Evolutionary conservation across 192 early-diverging fungal species (phyloP), one percentile per base, ranked within the genome.

Genomic region (Coemansia javaensis): DNA sequence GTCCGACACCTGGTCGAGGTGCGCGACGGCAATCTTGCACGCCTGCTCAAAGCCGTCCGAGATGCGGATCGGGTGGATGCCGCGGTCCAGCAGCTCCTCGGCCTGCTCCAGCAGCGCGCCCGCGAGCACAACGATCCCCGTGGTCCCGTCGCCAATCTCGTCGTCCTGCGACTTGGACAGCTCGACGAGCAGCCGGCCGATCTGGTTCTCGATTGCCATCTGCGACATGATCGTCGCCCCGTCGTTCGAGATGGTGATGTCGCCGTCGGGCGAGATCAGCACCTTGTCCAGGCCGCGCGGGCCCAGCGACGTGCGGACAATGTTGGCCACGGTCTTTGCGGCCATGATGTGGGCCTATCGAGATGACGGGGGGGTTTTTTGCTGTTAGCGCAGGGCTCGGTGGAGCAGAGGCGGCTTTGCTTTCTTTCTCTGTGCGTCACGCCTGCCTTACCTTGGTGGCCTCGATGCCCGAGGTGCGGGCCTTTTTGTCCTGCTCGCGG

Each of bases 91-190:
- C 42, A 99, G 78, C 49, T 81, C 81, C 71, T 98, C 95, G 27
- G 91, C 89, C 73, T 99, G 93, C 76, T 99, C 97, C 45, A 99
- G 76, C 38, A 99, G 69, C 34, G 97, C 89, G 12, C 97, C 97
- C 42, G 97, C 97, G 43, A 99, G 83, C 25, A 99, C 97, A 62
- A 98, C 97, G 56, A 99, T 94, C 75, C 97, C 94, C 16, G 97
- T 99, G 27, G 97, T 99, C 32, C 97, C 97, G 61, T 99, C 97
- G 50, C 97, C 97, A 70, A 99, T 99, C 77, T 99, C 97, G 55
- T 99, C 94, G 73, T 99, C 97, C 82, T 99, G 97, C 53, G 84
- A 87, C 78, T 94, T 91, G 44, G 93, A 96, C 45, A 99, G 78
- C 74, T 97, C 90, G 15, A 99, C 97, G 32, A 99, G 69, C 14